Evolutionary conservation across 768 basidiomycete genomes (phyloP).

Genomic region (Amanita polypyramis): DNA sequence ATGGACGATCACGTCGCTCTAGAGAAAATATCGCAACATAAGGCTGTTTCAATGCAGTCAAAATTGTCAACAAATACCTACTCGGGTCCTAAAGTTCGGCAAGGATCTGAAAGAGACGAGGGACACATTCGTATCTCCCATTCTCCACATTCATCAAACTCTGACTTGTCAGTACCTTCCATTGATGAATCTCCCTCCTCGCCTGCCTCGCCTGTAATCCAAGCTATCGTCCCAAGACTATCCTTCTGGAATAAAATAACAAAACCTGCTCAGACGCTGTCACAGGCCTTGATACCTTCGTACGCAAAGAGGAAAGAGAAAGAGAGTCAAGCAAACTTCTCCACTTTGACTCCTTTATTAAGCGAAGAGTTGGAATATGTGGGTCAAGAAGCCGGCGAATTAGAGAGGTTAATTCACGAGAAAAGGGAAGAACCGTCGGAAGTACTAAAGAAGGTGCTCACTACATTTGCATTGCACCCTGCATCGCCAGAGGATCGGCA

Average conservation of each 20-base stretch:
- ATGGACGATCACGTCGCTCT: conserved; percentile 1
- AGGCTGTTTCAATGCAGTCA: not conserved
- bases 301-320: conserved; percentile 1
- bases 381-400: conserved; percentile 22
- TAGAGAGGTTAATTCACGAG: conserved; percentile 36
- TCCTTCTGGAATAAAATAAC: conserved; percentile 69
- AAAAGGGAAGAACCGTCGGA: conserved; percentile 37
- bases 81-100: not conserved
- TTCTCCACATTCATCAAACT: conserved; percentile 33
- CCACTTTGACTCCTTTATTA: not conserved
- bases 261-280: conserved; percentile 23
- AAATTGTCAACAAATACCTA: not conserved
- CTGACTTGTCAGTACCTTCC: conserved; percentile 44
- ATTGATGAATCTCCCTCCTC: conserved; percentile 37
- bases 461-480: conserved; percentile 53
- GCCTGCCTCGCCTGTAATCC: conserved; percentile 46
- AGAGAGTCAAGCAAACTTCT: not conserved
- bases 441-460: conserved; percentile 47
- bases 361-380: conserved; percentile 15
- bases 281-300: conserved; percentile 1
- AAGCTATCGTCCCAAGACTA: conserved; percentile 50
- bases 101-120: conserved; percentile 7
- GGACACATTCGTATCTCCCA: conserved; percentile 17
- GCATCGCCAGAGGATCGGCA: conserved; percentile 54
- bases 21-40: not conserved